Base-by-base conservation (phyloP, 805 yeast species). In the Wickerhamiella hasegawae region DNA sequence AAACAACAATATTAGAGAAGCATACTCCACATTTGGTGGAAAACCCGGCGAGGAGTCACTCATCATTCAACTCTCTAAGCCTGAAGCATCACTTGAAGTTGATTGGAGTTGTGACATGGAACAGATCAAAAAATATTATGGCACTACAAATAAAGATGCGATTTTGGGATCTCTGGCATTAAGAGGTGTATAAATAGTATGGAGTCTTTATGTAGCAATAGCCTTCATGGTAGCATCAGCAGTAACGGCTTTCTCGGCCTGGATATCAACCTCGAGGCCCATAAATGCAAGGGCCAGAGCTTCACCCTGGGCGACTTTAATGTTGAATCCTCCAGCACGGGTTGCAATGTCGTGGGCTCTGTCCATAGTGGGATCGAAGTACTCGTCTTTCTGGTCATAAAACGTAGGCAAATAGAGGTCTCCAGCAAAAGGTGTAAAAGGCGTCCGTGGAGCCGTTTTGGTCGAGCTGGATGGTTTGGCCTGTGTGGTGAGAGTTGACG, bases 401-500 rank as follows among this genome's bases (percentile, higher is more conserved):
- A 68, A 63, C 36, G 64, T 63, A 18, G 62, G 56, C 5, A 60
- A 41, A 39, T 77, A 75, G 41, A 90, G 65, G 57, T 87, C 97
- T 31, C 96, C 96, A 50, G 76, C 74, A 58, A 87, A 87, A 6
- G 97, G 97, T 9, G 97, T 84, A 54, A 85, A 87, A 14, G 97
- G 97, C 4, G 66, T 60, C 12, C 52, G 39, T 17, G 36, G 35
- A 5, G 22, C 22, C 26, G 33, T 47, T 8, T 26, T 26, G 4
- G 25, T 19, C 42, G 45, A 11, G 9, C 19, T 24, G n/a, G 46
- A 44, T 34, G 56, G 52, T 43, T 56, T 55, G 39, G 61, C 54
- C 58, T 19, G 51, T 54, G 30, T 17, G 29, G 53, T 49, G 31
- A 60, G n/a, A 8, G 12, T 29, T 16, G 28, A n/a, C 5, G 45